Evolutionary conservation across 192 early-diverging fungal species (phyloP).

Genomic region (Neocallimastix lanati): DNA sequence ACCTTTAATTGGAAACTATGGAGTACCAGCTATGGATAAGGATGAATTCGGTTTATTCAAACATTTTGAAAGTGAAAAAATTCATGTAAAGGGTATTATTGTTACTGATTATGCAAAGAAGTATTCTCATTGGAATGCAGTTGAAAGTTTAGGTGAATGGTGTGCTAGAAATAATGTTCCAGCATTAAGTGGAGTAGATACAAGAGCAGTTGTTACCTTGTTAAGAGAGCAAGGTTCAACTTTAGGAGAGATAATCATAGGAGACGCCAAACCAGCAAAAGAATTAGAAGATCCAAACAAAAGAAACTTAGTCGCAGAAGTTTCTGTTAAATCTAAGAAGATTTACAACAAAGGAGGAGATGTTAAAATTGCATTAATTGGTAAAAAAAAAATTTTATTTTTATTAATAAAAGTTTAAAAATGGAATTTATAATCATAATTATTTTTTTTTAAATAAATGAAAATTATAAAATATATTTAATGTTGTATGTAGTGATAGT

Average conservation of each 20-base stretch:
- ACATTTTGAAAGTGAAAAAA: constrained; percentile 71
- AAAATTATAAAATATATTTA: too few relatives aligned
- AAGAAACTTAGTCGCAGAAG: constrained; percentile 58
- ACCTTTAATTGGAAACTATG: constrained; percentile 91
- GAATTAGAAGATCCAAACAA: constrained; percentile 51
- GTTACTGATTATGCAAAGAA: constrained; percentile 79
- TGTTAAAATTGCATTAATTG: constrained; percentile 57
- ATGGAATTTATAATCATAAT: too few relatives aligned
- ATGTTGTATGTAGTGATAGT: too few relatives aligned
- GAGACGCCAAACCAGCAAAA: constrained; percentile 18
- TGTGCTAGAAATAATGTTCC: constrained; percentile 64
- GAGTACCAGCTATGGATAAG: constrained; percentile 53
- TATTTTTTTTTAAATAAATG: too few relatives aligned
- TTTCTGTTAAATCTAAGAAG: constrained; percentile 48
- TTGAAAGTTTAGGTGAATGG: constrained; percentile 79
- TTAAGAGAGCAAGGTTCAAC: constrained; percentile 74
- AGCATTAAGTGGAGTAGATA: constrained; percentile 80
- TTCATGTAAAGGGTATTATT: constrained; percentile 73
- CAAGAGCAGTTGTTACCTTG: constrained; percentile 68
- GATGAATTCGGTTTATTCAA: constrained; percentile 67
- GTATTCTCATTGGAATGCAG: constrained; percentile 87
- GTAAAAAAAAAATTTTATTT: too few relatives aligned
- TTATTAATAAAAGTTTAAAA: too few relatives aligned
- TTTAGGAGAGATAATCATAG: constrained; percentile 54
- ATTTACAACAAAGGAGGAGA: constrained; percentile 60